Conservation (phyloP, 2,329 filamentous ascomycete species). For the Sporothrix inflata region DNA sequence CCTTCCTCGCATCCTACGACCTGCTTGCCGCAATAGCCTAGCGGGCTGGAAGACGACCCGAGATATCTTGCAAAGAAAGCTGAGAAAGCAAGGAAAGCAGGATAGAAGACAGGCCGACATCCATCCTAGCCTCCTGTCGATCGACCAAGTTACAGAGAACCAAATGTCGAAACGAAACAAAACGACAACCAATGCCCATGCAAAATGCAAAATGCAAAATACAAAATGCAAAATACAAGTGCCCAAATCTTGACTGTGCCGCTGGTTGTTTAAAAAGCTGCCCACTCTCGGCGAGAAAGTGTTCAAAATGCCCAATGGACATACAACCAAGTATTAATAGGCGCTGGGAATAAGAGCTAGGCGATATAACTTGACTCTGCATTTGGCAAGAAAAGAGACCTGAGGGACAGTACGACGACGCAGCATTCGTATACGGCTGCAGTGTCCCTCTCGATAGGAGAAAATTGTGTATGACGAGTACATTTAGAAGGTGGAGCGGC, state of each 20-base stretch:
- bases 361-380: background rate
- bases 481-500: background rate
- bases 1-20: background rate
- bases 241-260: background rate
- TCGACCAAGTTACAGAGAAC: background rate
- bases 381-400: background rate
- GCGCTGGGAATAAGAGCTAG: background rate
- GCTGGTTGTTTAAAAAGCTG: background rate
- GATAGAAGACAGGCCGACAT: background rate
- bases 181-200: background rate
- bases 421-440: background rate
- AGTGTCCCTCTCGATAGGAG: background rate
- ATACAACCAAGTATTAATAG: background rate
- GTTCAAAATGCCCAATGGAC: background rate
- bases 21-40: conserved; percentile 3
- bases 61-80: background rate
- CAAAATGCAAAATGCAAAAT: background rate
- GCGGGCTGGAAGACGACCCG: background rate
- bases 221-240: background rate
- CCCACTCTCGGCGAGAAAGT: background rate
- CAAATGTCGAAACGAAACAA: background rate
- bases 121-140: conserved; percentile 14
- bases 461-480: conserved; percentile 6
- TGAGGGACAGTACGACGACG: background rate
- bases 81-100: background rate